Conservation (phyloP, 129 eudicot genomes). For the Artemisia annua region DNA sequence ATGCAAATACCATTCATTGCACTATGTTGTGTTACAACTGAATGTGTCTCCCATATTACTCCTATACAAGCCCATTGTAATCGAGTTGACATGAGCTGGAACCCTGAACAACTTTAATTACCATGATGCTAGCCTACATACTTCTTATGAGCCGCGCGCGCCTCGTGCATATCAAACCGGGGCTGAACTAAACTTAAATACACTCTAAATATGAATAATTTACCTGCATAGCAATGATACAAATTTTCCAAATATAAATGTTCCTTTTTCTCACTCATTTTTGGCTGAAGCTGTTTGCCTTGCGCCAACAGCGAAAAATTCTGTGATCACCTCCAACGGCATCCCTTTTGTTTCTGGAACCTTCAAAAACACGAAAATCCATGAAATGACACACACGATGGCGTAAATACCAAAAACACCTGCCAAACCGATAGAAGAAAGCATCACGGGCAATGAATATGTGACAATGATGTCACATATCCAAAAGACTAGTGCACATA, state of each 20-base stretch:
- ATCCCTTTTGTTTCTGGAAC: constrained; percentile 82
- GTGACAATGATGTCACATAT: constrained; percentile 76
- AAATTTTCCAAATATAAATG: background rate
- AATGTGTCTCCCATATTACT: background rate
- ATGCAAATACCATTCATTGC: no score
- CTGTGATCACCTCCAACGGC: constrained; percentile 79
- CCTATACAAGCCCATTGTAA: background rate
- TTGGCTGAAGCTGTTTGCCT: constrained; percentile 24
- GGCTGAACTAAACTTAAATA: constrained; percentile 5
- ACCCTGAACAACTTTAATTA: background rate
- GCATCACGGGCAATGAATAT: constrained; percentile 67
- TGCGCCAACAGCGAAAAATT: constrained; percentile 71
- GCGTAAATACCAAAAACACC: constrained; percentile 71
- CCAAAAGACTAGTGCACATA: constrained; percentile 72
- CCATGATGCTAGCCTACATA: background rate
- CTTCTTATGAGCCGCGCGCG: constrained; percentile 6
- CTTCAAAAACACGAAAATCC: constrained; percentile 65
- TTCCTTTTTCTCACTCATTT: constrained; percentile 23
- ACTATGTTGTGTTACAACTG: background rate
- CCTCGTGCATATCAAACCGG: background rate
- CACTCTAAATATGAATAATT: background rate
- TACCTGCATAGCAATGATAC: constrained; percentile 4
- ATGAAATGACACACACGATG: constrained; percentile 55
- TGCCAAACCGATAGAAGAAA: constrained; percentile 57
- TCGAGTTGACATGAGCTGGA: background rate